These are phyloP conservation scores for Cyclotella atomus DNA, from an alignment of 108 stramenopile genomes.

Conservation along the genomic window DNA sequence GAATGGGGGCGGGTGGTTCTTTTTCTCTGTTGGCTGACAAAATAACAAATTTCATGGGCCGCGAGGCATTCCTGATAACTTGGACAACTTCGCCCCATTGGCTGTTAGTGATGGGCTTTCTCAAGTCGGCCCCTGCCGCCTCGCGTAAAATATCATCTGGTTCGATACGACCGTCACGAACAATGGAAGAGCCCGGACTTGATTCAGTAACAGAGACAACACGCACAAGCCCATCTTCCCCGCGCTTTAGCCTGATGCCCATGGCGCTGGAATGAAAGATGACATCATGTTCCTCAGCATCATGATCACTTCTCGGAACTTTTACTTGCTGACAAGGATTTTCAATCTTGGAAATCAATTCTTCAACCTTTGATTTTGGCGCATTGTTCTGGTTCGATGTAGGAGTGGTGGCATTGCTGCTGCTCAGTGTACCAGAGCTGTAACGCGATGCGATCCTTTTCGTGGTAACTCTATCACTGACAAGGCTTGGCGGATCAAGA, in stretches of 20 bases:
- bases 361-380: not conserved
- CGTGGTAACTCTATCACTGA: conserved; percentile 15
- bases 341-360: conserved; percentile 3
- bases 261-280: conserved; percentile 46
- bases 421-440: not conserved
- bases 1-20: not conserved
- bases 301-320: not conserved
- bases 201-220: conserved; percentile 47
- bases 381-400: not conserved
- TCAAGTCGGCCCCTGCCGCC: conserved; percentile 43
- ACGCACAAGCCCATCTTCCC: conserved; percentile 48
- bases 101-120: conserved; percentile 39
- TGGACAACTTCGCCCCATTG: conserved; percentile 46
- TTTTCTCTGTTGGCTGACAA: conserved; percentile 15
- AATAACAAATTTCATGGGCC: conserved; percentile 45
- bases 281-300: conserved; percentile 27
- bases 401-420: conserved; percentile 1
- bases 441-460: not conserved
- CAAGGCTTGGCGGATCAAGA: conserved; percentile 28
- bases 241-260: conserved; percentile 48
- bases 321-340: not conserved
- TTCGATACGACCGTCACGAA: conserved; percentile 37
- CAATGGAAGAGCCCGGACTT: conserved; percentile 34
- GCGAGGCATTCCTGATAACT: conserved; percentile 38
- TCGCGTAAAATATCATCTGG: conserved; percentile 39